Evolutionary conservation across 306 rosid genomes (phyloP), one percentile per base, ranked within the genome.

Genomic region (Fragaria vesca): DNA sequence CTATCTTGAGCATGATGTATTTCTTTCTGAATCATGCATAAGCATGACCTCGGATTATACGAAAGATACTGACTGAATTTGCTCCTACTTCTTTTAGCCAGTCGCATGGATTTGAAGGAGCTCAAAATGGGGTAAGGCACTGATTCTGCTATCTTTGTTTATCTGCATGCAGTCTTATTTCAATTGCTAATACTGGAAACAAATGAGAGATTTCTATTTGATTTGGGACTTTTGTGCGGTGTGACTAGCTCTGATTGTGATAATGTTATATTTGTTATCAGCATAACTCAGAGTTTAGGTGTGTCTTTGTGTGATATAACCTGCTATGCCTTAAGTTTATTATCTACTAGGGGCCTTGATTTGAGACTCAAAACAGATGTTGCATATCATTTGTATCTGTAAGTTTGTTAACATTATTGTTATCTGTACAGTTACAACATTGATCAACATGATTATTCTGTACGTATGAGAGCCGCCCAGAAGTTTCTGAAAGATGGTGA

Each of bases 41-140:
- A 20, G 72, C 84, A 76, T 75, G 11, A 12, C 78, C 76, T 78
- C 50, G 26, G 72, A 81, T 74, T 74, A 73, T 80, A 78, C 74
- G 67, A 74, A 75, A 82, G 79, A 78, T 84, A 81, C 85, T 91
- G 85, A 96, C 81, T 8, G 45, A 73, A 60, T 87, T 65, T 81
- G 76, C 78, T 88, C 73, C 85, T 86, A 76, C 82, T 90, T 93
- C 82, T 90, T 93, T 43, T 83, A 96, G 99, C 98, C 21, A 89
- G 13, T 79, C 97, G 99, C 77, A 90, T 93, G 99, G 98, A 90
- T 86, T 82, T 93, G 93, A 96, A 96, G 87, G 99, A 93, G 91
- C 94, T 96, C 76, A 96, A 96, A 86, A 96, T 96, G 99, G 99
- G 99, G 97, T 96, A 90, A 82, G 52, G 62, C 81, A 75, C 80